phyloP scores from a whole-genome alignment of 768 basidiomycete species.

The Macrolepiota dolichaula region DNA sequence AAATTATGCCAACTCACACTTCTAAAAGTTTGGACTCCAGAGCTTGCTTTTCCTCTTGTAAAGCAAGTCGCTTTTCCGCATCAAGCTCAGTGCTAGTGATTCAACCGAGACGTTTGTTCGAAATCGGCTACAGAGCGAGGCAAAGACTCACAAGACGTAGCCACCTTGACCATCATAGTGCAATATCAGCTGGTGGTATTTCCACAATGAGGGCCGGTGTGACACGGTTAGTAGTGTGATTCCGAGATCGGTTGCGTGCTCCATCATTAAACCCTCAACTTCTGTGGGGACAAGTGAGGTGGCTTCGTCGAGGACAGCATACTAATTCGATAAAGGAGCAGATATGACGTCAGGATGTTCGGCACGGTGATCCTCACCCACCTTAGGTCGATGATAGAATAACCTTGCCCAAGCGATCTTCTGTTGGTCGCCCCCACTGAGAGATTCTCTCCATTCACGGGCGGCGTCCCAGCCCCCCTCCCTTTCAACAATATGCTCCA shows the following conservation, averaged over 20 bases:
- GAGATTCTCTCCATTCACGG: constrained; percentile 91
- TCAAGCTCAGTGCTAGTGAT: constrained; percentile 75
- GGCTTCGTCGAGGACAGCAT: constrained; percentile 95
- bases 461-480: constrained; percentile 94
- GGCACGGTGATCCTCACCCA: constrained; percentile 21
- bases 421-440: constrained; percentile 96
- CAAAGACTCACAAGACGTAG: constrained; percentile 79
- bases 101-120: background rate
- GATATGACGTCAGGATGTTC: constrained; percentile 3
- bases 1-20: constrained; percentile 52
- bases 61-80: constrained; percentile 81
- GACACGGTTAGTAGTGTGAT: constrained; percentile 95
- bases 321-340: constrained; percentile 40
- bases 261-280: constrained; percentile 94
- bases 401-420: constrained; percentile 95
- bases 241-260: constrained; percentile 78
- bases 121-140: background rate
- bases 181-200: constrained; percentile 83
- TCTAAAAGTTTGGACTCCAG: constrained; percentile 83
- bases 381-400: constrained; percentile 95
- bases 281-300: constrained; percentile 92
- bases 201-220: constrained; percentile 92
- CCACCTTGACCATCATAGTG: constrained; percentile 95
- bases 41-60: constrained; percentile 93
- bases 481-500: constrained; percentile 82